phyloP scores from a whole-genome alignment of 176 grass and related monocot genomes.

The Triticum monococcum region DNA sequence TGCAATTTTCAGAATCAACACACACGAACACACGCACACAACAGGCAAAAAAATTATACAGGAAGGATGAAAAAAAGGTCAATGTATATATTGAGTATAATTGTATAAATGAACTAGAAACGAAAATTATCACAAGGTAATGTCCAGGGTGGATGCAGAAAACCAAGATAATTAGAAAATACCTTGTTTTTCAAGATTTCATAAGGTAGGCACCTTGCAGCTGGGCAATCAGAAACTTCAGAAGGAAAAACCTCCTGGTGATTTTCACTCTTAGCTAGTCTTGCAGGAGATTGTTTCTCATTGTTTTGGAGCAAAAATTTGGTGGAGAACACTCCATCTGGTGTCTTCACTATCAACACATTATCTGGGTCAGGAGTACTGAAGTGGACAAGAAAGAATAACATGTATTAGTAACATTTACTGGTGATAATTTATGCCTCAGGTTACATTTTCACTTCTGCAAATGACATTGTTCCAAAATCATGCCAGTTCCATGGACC shows the following conservation, averaged over 20 bases:
- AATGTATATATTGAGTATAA: background rate
- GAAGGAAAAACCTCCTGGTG: constrained; percentile 39
- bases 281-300: constrained; percentile 48
- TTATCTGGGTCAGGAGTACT: constrained; percentile 71
- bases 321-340: constrained; percentile 69
- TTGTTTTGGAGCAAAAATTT: constrained; percentile 60
- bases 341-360: constrained; percentile 71
- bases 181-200: constrained; percentile 64
- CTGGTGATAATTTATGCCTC: background rate
- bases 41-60: background rate
- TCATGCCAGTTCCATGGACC: background rate
- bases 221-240: constrained; percentile 45
- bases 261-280: constrained; percentile 56
- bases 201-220: constrained; percentile 73
- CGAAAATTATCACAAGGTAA: background rate
- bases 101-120: background rate
- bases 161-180: constrained; percentile 11
- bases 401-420: constrained; percentile 1
- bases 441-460: background rate
- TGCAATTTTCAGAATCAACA: background rate
- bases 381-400: background rate
- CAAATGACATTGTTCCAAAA: constrained; percentile 39
- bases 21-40: background rate
- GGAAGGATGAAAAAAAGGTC: background rate
- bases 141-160: background rate